A percentile compares a stretch with the other conserved stretches of the same genome.
These are phyloP conservation scores for Tetragonia tetragonoides DNA, from an alignment of 148 eudicot species.

Conservation along the genomic window DNA sequence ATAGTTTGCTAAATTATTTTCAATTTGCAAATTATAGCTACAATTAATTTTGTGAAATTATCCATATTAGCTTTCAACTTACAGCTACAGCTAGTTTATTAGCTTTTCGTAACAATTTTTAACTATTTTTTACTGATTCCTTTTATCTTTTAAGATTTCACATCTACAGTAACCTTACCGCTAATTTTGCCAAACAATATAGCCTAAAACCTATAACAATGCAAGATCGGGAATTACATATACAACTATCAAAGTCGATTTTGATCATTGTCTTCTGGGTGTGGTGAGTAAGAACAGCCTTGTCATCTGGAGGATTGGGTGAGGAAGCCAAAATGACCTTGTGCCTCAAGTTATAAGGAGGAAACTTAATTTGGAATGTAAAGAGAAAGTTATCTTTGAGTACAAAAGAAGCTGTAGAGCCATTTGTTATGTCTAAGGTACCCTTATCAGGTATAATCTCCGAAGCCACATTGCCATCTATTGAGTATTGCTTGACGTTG, in stretches of 20 bases:
- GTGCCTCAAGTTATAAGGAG: constrained; percentile 5
- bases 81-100: too few relatives aligned
- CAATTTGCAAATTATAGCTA: too few relatives aligned
- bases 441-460: constrained; percentile 17
- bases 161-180: too few relatives aligned
- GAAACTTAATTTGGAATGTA: constrained; percentile 20
- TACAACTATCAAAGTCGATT: constrained; percentile 5
- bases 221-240: too few relatives aligned
- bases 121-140: too few relatives aligned
- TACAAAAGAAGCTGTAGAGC: neutral
- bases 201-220: too few relatives aligned
- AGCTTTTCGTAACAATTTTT: too few relatives aligned
- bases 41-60: too few relatives aligned
- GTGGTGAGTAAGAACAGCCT: constrained; percentile 5
- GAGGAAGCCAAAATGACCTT: constrained; percentile 19
- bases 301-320: neutral
- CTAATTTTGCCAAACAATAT: too few relatives aligned
- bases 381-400: neutral
- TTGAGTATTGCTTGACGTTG: constrained; percentile 18
- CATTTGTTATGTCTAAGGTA: constrained; percentile 15
- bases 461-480: constrained; percentile 2
- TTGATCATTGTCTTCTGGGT: neutral
- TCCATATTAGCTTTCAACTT: too few relatives aligned
- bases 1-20: too few relatives aligned
- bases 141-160: too few relatives aligned